These are phyloP conservation scores for Casaregolazyma lundiana DNA, from an alignment of 1,139 yeast species.

Conservation along the genomic window DNA sequence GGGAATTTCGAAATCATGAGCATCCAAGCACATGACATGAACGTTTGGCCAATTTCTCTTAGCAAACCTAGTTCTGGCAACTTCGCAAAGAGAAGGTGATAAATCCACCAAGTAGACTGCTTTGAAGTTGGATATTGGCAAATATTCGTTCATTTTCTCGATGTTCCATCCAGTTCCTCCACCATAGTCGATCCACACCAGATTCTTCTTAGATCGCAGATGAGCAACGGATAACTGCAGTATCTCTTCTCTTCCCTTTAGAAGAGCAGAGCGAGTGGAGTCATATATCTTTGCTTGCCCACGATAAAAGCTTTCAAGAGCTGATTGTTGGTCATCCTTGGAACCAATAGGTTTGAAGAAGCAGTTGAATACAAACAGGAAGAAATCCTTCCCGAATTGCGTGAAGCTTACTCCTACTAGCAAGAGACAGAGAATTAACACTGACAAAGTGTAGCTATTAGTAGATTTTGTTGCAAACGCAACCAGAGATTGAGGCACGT, in stretches of 20 bases:
- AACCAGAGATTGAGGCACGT: neutral
- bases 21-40: constrained; percentile 68
- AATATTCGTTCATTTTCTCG: constrained; percentile 61
- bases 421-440: neutral
- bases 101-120: constrained; percentile 70
- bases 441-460: neutral
- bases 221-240: constrained; percentile 57
- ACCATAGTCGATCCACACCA: constrained; percentile 79
- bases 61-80: constrained; percentile 58
- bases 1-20: constrained; percentile 57
- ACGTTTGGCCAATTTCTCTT: constrained; percentile 59
- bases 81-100: constrained; percentile 69
- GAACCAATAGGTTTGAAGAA: constrained; percentile 62
- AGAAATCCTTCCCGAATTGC: constrained; percentile 5
- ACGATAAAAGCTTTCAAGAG: constrained; percentile 66
- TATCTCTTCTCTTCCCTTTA: constrained; percentile 69
- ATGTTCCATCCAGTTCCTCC: constrained; percentile 85
- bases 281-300: constrained; percentile 76
- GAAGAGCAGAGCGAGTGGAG: constrained; percentile 55
- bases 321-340: constrained; percentile 55
- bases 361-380: constrained; percentile 41
- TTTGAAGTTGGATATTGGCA: constrained; percentile 51
- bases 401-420: constrained; percentile 3
- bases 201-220: constrained; percentile 33
- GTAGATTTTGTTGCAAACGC: neutral